These are phyloP conservation scores for Ceratobasidium sp. DNA, from an alignment of 1,284 basidiomycete species.

Conservation along the genomic window DNA sequence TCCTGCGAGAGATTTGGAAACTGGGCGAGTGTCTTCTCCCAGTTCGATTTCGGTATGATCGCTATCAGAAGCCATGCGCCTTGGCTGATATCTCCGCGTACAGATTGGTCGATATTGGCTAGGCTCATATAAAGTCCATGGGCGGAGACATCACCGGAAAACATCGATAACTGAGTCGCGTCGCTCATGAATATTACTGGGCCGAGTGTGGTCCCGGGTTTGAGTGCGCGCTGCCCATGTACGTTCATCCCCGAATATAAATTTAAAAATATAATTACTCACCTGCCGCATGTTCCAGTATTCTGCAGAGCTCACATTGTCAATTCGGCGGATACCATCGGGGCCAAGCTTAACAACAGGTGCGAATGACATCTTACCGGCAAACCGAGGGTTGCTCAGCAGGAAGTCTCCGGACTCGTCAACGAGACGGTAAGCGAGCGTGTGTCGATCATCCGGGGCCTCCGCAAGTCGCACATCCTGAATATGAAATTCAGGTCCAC, in stretches of 20 bases:
- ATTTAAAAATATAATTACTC: neutral
- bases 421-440: neutral
- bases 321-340: neutral
- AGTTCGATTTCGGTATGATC: conserved; percentile 13
- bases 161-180: neutral
- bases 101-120: neutral
- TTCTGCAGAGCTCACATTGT: conserved; percentile 3
- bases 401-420: neutral
- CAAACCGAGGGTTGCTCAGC: conserved; percentile 10
- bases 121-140: conserved; percentile 13
- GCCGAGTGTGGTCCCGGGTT: neutral
- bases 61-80: conserved; percentile 5
- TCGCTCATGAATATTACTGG: neutral
- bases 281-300: conserved; percentile 15
- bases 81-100: neutral
- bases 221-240: neutral
- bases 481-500: conserved; percentile 4
- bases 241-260: neutral
- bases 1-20: neutral
- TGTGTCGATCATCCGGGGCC: neutral
- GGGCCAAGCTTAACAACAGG: neutral
- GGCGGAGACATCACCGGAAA: neutral
- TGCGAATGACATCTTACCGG: conserved; percentile 9
- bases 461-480: neutral
- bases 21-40: neutral